Evolutionary conservation across 768 basidiomycete species (phyloP).

Genomic region (Jaapia argillacea): DNA sequence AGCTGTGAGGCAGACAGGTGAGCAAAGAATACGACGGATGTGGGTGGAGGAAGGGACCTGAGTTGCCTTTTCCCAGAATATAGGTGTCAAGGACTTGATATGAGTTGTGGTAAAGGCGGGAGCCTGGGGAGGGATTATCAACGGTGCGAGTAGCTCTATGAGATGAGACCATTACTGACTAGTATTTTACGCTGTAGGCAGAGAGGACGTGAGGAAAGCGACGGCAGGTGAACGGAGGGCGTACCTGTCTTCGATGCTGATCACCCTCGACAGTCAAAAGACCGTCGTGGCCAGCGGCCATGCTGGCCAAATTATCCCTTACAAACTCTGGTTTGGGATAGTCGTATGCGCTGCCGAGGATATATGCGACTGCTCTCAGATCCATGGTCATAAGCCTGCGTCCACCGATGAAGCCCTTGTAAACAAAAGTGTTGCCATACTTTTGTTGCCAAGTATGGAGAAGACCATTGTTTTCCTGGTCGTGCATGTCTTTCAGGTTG

Average conservation of each 20-base stretch:
- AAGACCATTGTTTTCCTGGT: conserved; percentile 47
- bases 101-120: conserved; percentile 43
- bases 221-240: conserved; percentile 10
- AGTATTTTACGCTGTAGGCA: conserved; percentile 35
- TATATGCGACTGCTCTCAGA: conserved; percentile 43
- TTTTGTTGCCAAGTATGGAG: conserved; percentile 32
- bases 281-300: conserved; percentile 40
- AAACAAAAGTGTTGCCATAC: conserved; percentile 41
- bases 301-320: conserved; percentile 36
- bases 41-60: too few relatives aligned
- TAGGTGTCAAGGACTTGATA: conserved; percentile 39
- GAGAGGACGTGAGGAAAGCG: background rate
- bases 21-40: background rate
- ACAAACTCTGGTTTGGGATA: conserved; percentile 57
- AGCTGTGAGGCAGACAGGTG: background rate
- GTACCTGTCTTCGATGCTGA: conserved; percentile 43
- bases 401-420: conserved; percentile 41
- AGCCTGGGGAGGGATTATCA: conserved; percentile 19
- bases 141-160: conserved; percentile 8
- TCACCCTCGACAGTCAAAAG: conserved; percentile 45
- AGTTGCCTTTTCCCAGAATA: conserved; percentile 51
- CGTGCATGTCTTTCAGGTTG: conserved; percentile 41
- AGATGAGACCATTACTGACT: conserved; percentile 30
- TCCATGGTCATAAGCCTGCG: conserved; percentile 50
- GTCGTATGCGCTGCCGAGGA: conserved; percentile 44